A percentile compares a stretch with the other conserved stretches of the same genome.
These are phyloP conservation scores for Phytopythium vexans DNA, from an alignment of 352 stramenopile genomes.

Conservation along the genomic window DNA sequence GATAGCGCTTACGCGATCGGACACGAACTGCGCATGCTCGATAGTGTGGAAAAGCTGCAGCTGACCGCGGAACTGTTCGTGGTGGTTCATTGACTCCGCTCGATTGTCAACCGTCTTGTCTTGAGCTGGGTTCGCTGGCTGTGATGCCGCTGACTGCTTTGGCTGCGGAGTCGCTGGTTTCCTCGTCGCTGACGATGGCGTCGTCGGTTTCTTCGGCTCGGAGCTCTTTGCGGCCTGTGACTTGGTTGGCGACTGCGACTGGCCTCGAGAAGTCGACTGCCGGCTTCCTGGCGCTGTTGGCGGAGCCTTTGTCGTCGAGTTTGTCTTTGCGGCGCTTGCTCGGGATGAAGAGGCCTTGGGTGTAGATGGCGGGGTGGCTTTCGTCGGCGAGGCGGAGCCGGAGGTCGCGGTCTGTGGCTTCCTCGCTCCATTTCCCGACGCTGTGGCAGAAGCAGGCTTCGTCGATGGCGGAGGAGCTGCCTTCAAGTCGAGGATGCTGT, in stretches of 20 bases:
- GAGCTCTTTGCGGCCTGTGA: slow-evolving; percentile 1
- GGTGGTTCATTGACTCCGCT: background rate
- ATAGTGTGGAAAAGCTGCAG: slow-evolving; percentile 31
- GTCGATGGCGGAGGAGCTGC: background rate
- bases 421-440: background rate
- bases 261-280: background rate
- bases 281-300: background rate
- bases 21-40: slow-evolving; percentile 24
- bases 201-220: background rate
- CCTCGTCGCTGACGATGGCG: background rate
- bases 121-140: background rate
- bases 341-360: background rate
- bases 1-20: slow-evolving; percentile 46
- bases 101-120: background rate
- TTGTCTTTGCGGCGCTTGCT: slow-evolving; percentile 3
- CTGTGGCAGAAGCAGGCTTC: background rate
- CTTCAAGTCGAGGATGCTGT: slow-evolving; percentile 60
- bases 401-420: no score
- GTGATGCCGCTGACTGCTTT: background rate
- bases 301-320: slow-evolving; percentile 2
- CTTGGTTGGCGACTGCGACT: slow-evolving; percentile 3
- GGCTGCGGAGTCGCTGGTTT: slow-evolving; percentile 3
- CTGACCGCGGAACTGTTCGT: slow-evolving; percentile 5
- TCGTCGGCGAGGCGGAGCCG: no score
- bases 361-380: background rate